Conservation (phyloP, 2,329 filamentous ascomycete species). For the Colletotrichum plurivorum region DNA sequence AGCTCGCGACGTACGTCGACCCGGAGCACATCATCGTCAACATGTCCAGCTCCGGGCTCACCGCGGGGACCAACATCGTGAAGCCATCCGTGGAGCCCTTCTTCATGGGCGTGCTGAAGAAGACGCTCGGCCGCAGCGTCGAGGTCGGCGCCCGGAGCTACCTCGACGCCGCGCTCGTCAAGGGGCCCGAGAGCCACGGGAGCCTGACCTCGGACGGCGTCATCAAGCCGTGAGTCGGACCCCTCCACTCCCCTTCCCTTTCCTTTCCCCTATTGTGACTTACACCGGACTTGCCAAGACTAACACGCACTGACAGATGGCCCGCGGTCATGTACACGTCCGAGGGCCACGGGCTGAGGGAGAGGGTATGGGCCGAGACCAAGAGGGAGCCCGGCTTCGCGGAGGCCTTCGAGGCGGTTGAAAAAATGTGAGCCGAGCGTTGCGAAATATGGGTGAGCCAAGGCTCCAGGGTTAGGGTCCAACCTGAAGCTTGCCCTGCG, state of each 20-base stretch:
- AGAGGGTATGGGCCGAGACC: conserved; percentile 36
- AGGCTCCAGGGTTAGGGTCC: neutral
- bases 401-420: conserved; percentile 31
- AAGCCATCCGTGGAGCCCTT: conserved; percentile 45
- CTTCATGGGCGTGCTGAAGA: conserved; percentile 41
- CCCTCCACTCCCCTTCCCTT: no score
- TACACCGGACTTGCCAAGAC: neutral
- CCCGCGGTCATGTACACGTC: conserved; percentile 36
- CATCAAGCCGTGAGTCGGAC: conserved; percentile 58
- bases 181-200: conserved; percentile 64
- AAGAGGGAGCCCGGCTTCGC: conserved; percentile 35
- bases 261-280: no score
- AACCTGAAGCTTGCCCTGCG: no score
- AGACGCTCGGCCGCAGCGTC: conserved; percentile 47
- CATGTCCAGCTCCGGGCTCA: conserved; percentile 60
- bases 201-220: conserved; percentile 62
- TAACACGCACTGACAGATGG: conserved; percentile 10
- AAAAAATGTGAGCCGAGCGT: neutral
- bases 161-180: conserved; percentile 59
- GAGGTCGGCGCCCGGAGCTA: conserved; percentile 59
- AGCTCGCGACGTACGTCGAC: conserved; percentile 53
- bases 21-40: conserved; percentile 61
- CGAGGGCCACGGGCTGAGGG: conserved; percentile 23
- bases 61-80: conserved; percentile 58
- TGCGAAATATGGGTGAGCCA: no score